Base-by-base conservation (phyloP, 495 filamentous ascomycete genomes). In the Pyrenula aspistea region DNA sequence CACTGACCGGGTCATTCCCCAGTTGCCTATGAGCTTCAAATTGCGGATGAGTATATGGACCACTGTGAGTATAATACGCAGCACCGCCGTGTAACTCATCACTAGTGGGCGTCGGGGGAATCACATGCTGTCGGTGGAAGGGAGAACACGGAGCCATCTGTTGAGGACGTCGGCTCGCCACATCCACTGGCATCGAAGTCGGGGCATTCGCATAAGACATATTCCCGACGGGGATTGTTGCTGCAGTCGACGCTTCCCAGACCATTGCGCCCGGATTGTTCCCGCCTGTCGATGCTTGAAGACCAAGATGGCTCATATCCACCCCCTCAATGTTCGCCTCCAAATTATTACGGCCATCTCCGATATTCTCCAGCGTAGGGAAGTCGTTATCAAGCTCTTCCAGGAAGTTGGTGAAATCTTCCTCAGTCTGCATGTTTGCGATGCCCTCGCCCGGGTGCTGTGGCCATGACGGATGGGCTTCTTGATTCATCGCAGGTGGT, bases 21-120 rank as follows among this genome's bases (percentile, higher is more conserved):
- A 10, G 50, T 8, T 24, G n/a, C 22, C 22, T 8, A 52, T 52
- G 22, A 10, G 50, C 19, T 21, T 52, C 50, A 24, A 52, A 77
- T 51, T 91, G 85, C 53, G 88, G 84, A 60, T 88, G 76, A 19
- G 83, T 73, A 51, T 83, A 78, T 56, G 83, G 79, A 65, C 77
- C 87, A 68, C 75, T 75, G 60, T 78, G 72, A 59, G 83, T 84
- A 54, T 83, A 85, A 49, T 84, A 83, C 48, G 73, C 70, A 10
- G 78, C 80, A 53, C 78, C 79, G 12, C 85, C 85, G 59, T 90
- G 88, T 63, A 97, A 77, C 65, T 97, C 91, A 49, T 92, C 78
- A 66, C 93, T 96, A 63, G 91, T 92, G 0, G 93, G 93, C 1
- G 93, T 98, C 10, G 90, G 91, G 8, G 93, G 93, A 22, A 96